phyloP scores from a whole-genome alignment of 768 basidiomycete species.

The Lepiota subincarnata region DNA sequence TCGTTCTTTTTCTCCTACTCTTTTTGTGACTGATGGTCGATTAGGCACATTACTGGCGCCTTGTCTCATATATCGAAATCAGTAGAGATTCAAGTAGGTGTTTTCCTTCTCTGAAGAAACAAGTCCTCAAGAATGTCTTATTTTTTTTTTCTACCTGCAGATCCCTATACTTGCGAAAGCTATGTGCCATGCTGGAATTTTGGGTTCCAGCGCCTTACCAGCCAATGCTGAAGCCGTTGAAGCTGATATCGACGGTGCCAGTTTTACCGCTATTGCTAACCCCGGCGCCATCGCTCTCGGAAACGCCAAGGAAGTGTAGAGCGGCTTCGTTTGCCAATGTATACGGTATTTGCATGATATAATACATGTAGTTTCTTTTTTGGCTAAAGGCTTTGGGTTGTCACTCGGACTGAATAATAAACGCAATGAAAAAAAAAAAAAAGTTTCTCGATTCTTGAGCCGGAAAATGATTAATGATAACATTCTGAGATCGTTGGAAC shows the following conservation, averaged over 20 bases:
- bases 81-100: slow-evolving; percentile 42
- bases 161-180: slow-evolving; percentile 50
- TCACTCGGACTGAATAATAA: no score
- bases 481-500: no score
- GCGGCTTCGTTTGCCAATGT: no score
- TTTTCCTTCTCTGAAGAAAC: background rate
- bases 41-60: slow-evolving; percentile 34
- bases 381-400: no score
- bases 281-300: slow-evolving; percentile 44
- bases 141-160: slow-evolving; percentile 24
- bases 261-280: slow-evolving; percentile 57
- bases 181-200: slow-evolving; percentile 47
- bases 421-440: no score
- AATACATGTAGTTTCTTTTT: no score
- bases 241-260: slow-evolving; percentile 30
- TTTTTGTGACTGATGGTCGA: background rate
- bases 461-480: no score
- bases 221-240: slow-evolving; percentile 37
- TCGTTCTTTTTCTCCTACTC: background rate
- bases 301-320: slow-evolving; percentile 17
- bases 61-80: slow-evolving; percentile 34
- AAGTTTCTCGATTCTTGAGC: background rate
- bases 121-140: no score
- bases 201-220: slow-evolving; percentile 50
- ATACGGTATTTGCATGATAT: no score